Percentiles rank a stretch among this genome's conserved stretches.
phyloP scores from a whole-genome alignment of 768 basidiomycete species.

The Boletus huronensis region DNA sequence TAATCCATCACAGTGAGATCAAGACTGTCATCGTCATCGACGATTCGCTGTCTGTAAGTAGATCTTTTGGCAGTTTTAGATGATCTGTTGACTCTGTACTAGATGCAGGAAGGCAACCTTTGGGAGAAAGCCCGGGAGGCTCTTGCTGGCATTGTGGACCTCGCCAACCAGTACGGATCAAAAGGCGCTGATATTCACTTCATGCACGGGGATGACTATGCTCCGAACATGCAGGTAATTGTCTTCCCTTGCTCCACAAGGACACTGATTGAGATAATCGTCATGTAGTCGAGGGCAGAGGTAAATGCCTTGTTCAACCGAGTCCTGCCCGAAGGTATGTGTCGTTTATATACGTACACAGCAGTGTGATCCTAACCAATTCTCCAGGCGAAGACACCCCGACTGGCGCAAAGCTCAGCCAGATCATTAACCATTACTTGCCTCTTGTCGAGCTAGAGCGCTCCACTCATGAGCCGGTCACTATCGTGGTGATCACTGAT shows the following conservation, averaged over 20 bases:
- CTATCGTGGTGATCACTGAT: conserved; percentile 37
- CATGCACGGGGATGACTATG: conserved; percentile 35
- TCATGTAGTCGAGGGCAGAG: conserved; percentile 19
- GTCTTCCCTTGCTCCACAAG: neutral
- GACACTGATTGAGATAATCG: neutral
- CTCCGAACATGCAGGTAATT: conserved; percentile 24
- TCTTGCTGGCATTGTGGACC: conserved; percentile 39
- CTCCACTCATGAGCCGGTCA: conserved; percentile 33
- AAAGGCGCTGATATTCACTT: conserved; percentile 44
- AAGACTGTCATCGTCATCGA: conserved; percentile 42
- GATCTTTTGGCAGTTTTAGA: neutral
- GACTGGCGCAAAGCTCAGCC: conserved; percentile 35
- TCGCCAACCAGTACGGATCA: conserved; percentile 35
- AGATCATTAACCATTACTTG: conserved; percentile 37
- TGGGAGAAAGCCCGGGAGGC: conserved; percentile 41
- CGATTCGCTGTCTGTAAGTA: conserved; percentile 38
- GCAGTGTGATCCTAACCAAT: neutral
- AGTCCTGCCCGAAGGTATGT: conserved; percentile 23
- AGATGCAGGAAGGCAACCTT: conserved; percentile 39
- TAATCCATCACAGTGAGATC: conserved; percentile 28
- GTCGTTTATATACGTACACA: neutral
- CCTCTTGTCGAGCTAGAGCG: conserved; percentile 28
- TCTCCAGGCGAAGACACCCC: conserved; percentile 34
- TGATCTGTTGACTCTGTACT: neutral
- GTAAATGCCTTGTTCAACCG: conserved; percentile 27